A percentile compares a stretch with the other conserved stretches of the same genome.
Conservation (phyloP, 345 rosid genomes). For the Geranium brycei region DNA sequence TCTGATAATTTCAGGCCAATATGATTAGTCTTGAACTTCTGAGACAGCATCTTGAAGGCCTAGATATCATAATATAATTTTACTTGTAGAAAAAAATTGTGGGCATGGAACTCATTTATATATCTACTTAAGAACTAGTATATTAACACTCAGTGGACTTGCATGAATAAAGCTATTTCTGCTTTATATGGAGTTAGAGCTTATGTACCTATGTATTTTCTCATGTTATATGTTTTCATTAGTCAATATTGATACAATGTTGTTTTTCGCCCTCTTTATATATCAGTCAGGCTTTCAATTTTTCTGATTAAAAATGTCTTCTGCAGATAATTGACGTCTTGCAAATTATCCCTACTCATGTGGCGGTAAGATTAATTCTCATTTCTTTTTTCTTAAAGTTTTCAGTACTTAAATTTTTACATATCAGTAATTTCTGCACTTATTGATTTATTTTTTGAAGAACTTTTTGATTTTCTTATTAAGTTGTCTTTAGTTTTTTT, state of each 20-base stretch:
- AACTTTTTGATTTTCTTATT: not conserved
- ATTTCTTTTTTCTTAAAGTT: not conserved
- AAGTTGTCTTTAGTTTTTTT: not conserved
- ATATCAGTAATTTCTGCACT: not conserved
- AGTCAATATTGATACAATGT: not conserved
- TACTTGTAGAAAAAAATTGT: too few species aligned
- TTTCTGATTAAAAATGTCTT: constrained; percentile 7
- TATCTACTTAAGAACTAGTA: too few species aligned
- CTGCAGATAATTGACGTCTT: constrained; percentile 85
- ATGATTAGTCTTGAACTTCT: not conserved
- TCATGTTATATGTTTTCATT: not conserved
- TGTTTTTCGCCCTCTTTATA: not conserved
- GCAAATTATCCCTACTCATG: constrained; percentile 77
- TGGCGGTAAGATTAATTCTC: constrained; percentile 43
- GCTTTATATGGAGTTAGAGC: not conserved
- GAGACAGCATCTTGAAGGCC: not conserved
- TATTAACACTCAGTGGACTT: too few species aligned
- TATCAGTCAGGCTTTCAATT: constrained; percentile 2
- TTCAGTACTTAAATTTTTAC: not conserved
- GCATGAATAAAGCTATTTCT: not conserved
- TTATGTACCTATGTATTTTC: not conserved
- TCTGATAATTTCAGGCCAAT: not conserved
- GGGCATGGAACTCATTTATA: too few species aligned
- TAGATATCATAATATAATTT: too few species aligned
- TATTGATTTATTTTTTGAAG: not conserved